A percentile compares a stretch with the other conserved stretches of the same genome.
Evolutionary conservation across 2,329 filamentous ascomycete species (phyloP).

Genomic region (Cladosporium sp.): DNA sequence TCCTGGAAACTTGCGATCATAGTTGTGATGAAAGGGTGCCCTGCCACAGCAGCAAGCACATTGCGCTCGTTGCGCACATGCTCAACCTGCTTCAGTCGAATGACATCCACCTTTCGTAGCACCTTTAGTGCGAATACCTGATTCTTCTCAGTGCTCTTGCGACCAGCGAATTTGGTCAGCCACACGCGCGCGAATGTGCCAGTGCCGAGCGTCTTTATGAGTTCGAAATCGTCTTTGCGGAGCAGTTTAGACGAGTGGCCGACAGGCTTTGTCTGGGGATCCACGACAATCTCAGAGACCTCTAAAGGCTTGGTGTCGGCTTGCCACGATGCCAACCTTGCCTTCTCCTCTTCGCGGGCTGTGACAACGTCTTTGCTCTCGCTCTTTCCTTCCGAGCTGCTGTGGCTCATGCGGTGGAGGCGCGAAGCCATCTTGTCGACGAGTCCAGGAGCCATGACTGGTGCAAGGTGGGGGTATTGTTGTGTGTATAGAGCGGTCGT

Average conservation of each 20-base stretch:
- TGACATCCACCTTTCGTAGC: slow-evolving; percentile 66
- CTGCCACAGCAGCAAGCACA: slow-evolving; percentile 73
- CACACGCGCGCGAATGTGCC: slow-evolving; percentile 79
- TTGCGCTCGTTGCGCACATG: slow-evolving; percentile 82
- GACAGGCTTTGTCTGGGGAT: slow-evolving; percentile 47
- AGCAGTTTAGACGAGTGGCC: slow-evolving; percentile 50
- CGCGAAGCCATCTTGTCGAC: slow-evolving; percentile 38
- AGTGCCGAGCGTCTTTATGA: slow-evolving; percentile 75
- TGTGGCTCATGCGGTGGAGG: slow-evolving; percentile 37
- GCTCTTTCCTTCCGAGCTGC: slow-evolving; percentile 23
- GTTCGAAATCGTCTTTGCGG: slow-evolving; percentile 63
- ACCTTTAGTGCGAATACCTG: slow-evolving; percentile 83
- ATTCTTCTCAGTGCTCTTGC: slow-evolving; percentile 53
- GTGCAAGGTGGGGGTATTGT: background rate
- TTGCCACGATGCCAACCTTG: slow-evolving; percentile 48
- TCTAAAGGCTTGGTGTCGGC: slow-evolving; percentile 45
- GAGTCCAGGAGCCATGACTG: slow-evolving; percentile 35
- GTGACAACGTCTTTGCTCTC: slow-evolving; percentile 24
- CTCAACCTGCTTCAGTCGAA: slow-evolving; percentile 82
- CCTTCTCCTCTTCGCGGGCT: slow-evolving; percentile 50
- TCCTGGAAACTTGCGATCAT: slow-evolving; percentile 79
- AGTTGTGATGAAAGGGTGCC: slow-evolving; percentile 80
- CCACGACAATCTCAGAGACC: slow-evolving; percentile 44
- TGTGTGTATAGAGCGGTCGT: slow-evolving; percentile 7
- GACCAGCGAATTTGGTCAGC: slow-evolving; percentile 65